Evolutionary conservation across 2,329 filamentous ascomycete genomes (phyloP), one percentile per base, ranked within the genome.

Genomic region (Leptographium flavum): DNA sequence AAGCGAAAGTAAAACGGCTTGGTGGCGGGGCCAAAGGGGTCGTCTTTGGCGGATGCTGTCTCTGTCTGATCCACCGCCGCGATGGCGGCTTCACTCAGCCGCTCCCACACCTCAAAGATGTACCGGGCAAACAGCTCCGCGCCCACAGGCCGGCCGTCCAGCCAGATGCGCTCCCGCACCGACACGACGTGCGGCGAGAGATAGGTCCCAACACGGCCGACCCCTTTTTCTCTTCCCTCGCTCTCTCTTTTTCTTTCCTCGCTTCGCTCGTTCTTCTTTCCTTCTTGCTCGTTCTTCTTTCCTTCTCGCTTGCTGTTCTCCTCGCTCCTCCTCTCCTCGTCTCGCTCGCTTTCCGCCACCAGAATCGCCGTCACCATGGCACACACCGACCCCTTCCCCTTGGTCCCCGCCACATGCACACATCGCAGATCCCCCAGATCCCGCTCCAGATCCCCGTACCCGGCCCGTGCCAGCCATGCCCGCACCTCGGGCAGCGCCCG

Each of bases 1-100:
- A 85, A 95, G 25, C 90, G 81, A 61, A 96, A 96, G 62, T 93
- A 96, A 43, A 87, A 83, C 0, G 92, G 92, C 60, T 93, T 94
- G 2, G 76, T 75, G 1, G 61, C 63, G 0, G 79, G 69, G 0
- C 76, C 74, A 14, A 68, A 67, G 1, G 68, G 71, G 9, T 70
- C 66, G 5, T 22, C 25, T 19, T 4, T 33, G n/a, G 31, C 4
- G 17, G 32, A 17, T 8, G 32, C 32, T 10, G n/a, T 14, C 15
- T 17, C 13, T 7, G 13, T n/a, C 4, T 15, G n/a, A 2, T 17
- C 8, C 10, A 7, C 62, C 2, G 60, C 58, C 21, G 43, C 54
- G 27, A 55, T 52, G 9, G 67, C 66, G 0, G 65, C 57, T 35
- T 58, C 56, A 0, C 64, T 69, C 35, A 76, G 59, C 19, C 64